Base-by-base conservation (phyloP, 169 alveolate species). In the Babesia sp. region DNA sequence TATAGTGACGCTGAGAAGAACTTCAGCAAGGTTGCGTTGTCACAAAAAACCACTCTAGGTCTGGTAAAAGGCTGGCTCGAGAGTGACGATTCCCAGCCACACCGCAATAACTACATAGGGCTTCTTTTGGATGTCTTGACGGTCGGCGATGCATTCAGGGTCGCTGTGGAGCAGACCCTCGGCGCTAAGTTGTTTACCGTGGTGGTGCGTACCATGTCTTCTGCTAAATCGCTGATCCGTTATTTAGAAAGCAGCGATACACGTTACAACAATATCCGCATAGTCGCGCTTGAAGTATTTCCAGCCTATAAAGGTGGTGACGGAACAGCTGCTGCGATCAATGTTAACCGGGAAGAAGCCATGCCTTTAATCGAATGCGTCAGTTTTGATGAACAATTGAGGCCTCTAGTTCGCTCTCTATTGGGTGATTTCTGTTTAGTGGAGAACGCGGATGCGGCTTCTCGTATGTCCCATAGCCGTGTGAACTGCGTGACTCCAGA, bases 401-500 rank as follows among this genome's bases (percentile, higher is more conserved):
- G 24, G 8, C 44, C 46, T 3, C 34, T 71, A 16, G 22, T 80
- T 7, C 37, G 18, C 4, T 44, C 60, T 16, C 41, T 80, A 37
- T 22, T 80, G 34, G 54, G 60, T 29, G 78, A 71, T 24, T 71
- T 44, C 45, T 51, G 68, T n/a, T 29, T 80, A 24, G 85, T 81
- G 20, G 71, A 72, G 22, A 58, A 72, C 44, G 74, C 73, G 12
- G 59, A 68, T 9, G 69, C 22, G 9, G 84, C 72, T 2, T 33
- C 60, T 0, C 56, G 60, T 20, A 3, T 77, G 26, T 3, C 56
- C 28, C 24, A 34, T 29, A 14, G 28, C 24, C 44, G 73, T 16
- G 31, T 53, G 14, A 71, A 80, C 51, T 80, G 77, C n/a, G 88
- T 80, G 14, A 80, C 84, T 0, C 75, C 77, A 8, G 76, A 71